Evolutionary conservation across 768 basidiomycete genomes (phyloP).

Genomic region (Sporobolomyces phaffii): DNA sequence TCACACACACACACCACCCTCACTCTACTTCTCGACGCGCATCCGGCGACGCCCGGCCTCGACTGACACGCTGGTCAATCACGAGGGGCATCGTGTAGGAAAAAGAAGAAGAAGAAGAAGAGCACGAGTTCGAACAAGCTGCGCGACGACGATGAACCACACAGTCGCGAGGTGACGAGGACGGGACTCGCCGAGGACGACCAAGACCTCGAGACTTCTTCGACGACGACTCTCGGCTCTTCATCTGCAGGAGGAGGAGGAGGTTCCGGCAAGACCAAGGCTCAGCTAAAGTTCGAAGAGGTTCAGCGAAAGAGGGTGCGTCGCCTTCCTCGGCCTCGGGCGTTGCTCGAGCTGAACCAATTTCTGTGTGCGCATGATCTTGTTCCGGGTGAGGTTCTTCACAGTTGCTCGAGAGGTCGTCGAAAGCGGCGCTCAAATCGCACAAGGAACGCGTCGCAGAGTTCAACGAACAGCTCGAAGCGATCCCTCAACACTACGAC

Average conservation of each 20-base stretch:
- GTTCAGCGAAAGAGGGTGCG: conserved; percentile 69
- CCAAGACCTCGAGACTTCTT: background rate
- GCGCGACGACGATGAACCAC: conserved; percentile 9
- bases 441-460: conserved; percentile 91
- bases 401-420: conserved; percentile 72
- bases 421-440: conserved; percentile 70
- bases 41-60: background rate
- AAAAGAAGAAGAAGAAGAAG: conserved; percentile 40
- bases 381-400: no score
- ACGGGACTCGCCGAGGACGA: no score
- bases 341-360: no score
- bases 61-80: no score
- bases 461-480: conserved; percentile 78
- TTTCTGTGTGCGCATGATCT: no score
- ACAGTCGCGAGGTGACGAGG: background rate
- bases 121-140: conserved; percentile 19
- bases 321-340: no score
- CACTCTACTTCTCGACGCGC: no score
- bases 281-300: conserved; percentile 81
- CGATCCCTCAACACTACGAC: conserved; percentile 86
- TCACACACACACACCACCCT: background rate
- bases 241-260: background rate
- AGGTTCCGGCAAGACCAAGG: conserved; percentile 55
- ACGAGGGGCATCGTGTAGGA: no score
- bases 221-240: background rate